Percentiles rank a stretch among this genome's conserved stretches.
Evolutionary conservation across 352 stramenopile genomes (phyloP).

Genomic region (Pythium brassicae): DNA sequence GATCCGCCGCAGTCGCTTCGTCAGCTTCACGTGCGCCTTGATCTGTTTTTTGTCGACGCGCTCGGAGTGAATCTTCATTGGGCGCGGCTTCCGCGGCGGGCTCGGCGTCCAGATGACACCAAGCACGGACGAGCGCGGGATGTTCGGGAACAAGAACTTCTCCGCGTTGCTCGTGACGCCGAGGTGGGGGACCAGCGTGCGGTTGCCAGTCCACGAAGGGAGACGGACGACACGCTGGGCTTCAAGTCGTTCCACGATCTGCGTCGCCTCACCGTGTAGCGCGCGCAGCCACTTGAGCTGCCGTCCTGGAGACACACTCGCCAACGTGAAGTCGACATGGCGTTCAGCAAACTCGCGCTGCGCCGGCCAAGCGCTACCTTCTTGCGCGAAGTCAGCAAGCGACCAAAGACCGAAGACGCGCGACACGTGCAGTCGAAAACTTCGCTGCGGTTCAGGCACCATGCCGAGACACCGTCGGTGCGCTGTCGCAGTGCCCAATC

Average conservation of each 20-base stretch:
- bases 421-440: not conserved
- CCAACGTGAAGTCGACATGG: not conserved
- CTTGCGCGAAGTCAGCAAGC: not conserved
- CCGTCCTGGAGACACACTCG: not conserved
- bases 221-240: too few species aligned
- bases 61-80: too few species aligned
- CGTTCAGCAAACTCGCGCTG: too few species aligned
- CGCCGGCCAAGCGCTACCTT: not conserved
- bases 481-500: not conserved
- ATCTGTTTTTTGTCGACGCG: too few species aligned
- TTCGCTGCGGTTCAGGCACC: slow-evolving; percentile 1
- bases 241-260: not conserved
- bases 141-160: too few species aligned
- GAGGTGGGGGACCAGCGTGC: too few species aligned
- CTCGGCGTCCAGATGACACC: too few species aligned
- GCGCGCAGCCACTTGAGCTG: slow-evolving; percentile 1
- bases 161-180: too few species aligned
- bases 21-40: too few species aligned
- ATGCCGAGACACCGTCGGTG: slow-evolving; percentile 1
- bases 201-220: too few species aligned
- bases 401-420: not conserved
- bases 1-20: not conserved
- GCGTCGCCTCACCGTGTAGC: not conserved
- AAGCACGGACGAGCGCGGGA: too few species aligned
- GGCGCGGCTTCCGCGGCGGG: too few species aligned